phyloP scores from a whole-genome alignment of 495 filamentous ascomycete genomes.

The Aspergillus coremiiformis region DNA sequence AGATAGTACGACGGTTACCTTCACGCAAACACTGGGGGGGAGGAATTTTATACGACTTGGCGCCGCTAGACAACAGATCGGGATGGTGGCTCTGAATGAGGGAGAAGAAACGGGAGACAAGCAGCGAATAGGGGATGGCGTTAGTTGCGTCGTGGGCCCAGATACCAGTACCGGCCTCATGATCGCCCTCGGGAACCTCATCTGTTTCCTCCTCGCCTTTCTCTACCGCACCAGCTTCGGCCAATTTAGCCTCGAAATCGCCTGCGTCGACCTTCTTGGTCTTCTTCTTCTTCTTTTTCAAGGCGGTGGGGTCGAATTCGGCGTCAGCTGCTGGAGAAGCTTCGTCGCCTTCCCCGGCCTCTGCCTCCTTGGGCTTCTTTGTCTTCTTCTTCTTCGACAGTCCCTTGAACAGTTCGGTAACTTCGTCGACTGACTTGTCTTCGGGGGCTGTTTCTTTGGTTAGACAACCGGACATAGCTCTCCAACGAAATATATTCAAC shows the following conservation, averaged over 20 bases:
- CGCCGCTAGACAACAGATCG: slow-evolving; percentile 78
- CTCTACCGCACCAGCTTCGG: slow-evolving; percentile 59
- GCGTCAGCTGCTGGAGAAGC: slow-evolving; percentile 52
- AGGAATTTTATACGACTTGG: slow-evolving; percentile 95
- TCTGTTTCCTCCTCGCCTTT: slow-evolving; percentile 44
- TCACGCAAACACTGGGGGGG: slow-evolving; percentile 98
- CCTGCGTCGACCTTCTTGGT: slow-evolving; percentile 58
- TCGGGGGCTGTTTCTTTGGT: slow-evolving; percentile 9
- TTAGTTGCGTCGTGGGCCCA: slow-evolving; percentile 76
- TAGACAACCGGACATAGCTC: not conserved
- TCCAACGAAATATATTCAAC: not conserved
- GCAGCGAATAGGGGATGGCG: slow-evolving; percentile 72
- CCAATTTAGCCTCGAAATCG: slow-evolving; percentile 76
- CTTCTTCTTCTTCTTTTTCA: slow-evolving; percentile 99
- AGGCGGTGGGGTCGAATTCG: slow-evolving; percentile 63
- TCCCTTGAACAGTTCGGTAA: slow-evolving; percentile 68
- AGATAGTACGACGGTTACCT: slow-evolving; percentile 99
- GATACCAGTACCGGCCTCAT: slow-evolving; percentile 86
- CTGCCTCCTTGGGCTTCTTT: slow-evolving; percentile 56
- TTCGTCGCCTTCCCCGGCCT: slow-evolving; percentile 48
- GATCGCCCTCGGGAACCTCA: slow-evolving; percentile 61
- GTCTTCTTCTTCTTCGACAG: slow-evolving; percentile 84
- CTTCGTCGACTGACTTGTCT: slow-evolving; percentile 63
- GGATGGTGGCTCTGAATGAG: slow-evolving; percentile 89
- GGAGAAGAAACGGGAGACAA: slow-evolving; percentile 86